A percentile compares a stretch with the other conserved stretches of the same genome.
phyloP scores from a whole-genome alignment of 140 eudicot species.

The Stevia rebaudiana region DNA sequence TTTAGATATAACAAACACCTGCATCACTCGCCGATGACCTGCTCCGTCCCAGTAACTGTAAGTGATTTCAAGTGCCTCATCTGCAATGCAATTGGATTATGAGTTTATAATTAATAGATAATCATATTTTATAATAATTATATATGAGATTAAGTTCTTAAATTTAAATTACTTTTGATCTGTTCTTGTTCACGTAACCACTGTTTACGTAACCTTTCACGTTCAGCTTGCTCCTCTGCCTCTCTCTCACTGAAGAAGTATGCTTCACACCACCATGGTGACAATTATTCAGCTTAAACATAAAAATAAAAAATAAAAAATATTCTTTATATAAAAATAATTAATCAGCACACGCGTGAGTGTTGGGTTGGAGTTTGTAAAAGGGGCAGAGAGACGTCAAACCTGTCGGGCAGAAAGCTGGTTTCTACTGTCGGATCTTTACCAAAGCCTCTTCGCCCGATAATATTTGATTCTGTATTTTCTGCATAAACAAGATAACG shows the following conservation, averaged over 20 bases:
- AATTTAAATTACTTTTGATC: slow-evolving; percentile 56
- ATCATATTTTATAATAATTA: neutral
- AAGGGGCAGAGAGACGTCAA: slow-evolving; percentile 26
- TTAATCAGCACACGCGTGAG: neutral
- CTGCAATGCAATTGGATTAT: slow-evolving; percentile 29
- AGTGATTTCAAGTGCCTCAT: slow-evolving; percentile 94
- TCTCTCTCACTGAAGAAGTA: slow-evolving; percentile 93
- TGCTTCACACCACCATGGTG: slow-evolving; percentile 55
- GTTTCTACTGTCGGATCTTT: slow-evolving; percentile 97
- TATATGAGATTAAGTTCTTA: neutral
- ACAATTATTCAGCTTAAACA: slow-evolving; percentile 36
- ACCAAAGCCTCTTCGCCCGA: slow-evolving; percentile 55
- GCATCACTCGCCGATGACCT: slow-evolving; percentile 90
- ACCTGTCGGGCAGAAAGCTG: slow-evolving; percentile 97
- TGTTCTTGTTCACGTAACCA: slow-evolving; percentile 83
- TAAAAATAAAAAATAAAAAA: too few species aligned
- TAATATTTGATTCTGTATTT: slow-evolving; percentile 36
- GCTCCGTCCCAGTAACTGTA: slow-evolving; percentile 99
- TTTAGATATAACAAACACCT: slow-evolving; percentile 35
- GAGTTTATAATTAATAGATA: neutral
- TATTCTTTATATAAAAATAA: too few species aligned
- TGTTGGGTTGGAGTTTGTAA: neutral
- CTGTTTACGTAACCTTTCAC: slow-evolving; percentile 87
- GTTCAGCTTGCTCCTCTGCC: slow-evolving; percentile 99
- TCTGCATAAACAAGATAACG: slow-evolving; percentile 31